Base-by-base conservation (phyloP, 2,329 filamentous ascomycete genomes). In the Pseudogymnoascus sp. region DNA sequence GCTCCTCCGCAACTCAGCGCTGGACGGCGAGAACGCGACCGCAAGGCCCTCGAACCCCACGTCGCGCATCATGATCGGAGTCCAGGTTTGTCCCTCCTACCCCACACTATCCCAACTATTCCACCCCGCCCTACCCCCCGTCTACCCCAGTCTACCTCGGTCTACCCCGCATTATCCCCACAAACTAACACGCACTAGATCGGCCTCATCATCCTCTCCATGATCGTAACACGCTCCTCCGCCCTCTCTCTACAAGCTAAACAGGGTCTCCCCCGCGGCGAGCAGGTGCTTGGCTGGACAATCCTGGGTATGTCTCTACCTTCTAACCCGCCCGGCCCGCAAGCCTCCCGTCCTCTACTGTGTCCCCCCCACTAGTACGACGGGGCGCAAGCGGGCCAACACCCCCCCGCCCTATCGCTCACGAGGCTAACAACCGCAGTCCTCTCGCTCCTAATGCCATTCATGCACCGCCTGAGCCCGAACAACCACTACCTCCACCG, bases 401-500 rank as follows among this genome's bases (percentile, higher is more conserved):
- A 17, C 36, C 61, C 61, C 63, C 62, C 33, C 26, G 59, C 2
- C 10, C 15, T 13, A n/a, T 36, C 31, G n/a, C 33, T 35, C 57
- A 63, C 62, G 62, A 17, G 63, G 28, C 36, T 17, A 23, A 50
- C 64, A 23, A 44, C 19, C 11, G 40, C 19, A 90, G 87, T 90
- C 31, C 73, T 83, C 2, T 96, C 95, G 0, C 78, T 97, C 15
- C 74, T 88, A 6, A 83, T 96, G 73, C 93, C 95, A 2, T 83
- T 96, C 67, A 80, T 89, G n/a, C 90, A 97, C 74, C 84, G 87
- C 21, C 71, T 96, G 1, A 87, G 90, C 67, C 88, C 91, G 1
- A 95, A 91, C 74, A 88, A 82, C 68, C 87, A 97, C 76, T 97
- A 97, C 75, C 84, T 97, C 68, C 93, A 97, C 74, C 87, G 93